Conservation (phyloP, 2,329 filamentous ascomycete species). For the Lasiodiplodia sp. region DNA sequence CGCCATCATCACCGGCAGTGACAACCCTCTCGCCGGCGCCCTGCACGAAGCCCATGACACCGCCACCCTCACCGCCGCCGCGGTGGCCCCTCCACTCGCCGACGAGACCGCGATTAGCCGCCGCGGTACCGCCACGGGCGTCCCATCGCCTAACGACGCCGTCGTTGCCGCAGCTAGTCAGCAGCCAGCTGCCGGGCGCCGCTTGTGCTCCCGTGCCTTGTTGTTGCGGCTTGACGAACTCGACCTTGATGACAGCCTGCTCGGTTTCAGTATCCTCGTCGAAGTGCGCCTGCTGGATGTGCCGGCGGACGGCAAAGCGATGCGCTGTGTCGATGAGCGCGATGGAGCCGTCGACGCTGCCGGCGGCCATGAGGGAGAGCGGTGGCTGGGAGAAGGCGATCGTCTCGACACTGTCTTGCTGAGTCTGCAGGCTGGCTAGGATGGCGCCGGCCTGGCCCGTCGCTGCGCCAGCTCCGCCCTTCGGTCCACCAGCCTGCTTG, state of each 20-base stretch:
- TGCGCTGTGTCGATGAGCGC: slow-evolving; percentile 86
- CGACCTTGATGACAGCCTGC: slow-evolving; percentile 90
- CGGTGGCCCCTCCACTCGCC: slow-evolving; percentile 92
- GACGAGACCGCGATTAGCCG: slow-evolving; percentile 72
- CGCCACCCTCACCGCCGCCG: slow-evolving; percentile 83
- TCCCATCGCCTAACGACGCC: slow-evolving; percentile 93
- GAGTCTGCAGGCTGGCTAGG: slow-evolving; percentile 81
- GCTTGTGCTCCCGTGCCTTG: slow-evolving; percentile 34
- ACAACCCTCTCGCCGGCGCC: slow-evolving; percentile 62
- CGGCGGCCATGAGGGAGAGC: slow-evolving; percentile 66
- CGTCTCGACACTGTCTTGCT: slow-evolving; percentile 82
- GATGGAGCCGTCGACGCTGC: slow-evolving; percentile 73
- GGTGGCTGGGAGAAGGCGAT: slow-evolving; percentile 69
- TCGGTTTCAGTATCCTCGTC: slow-evolving; percentile 65
- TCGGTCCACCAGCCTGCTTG: slow-evolving; percentile 52
- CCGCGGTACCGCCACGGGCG: slow-evolving; percentile 70
- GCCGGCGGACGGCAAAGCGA: slow-evolving; percentile 83
- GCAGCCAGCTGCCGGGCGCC: slow-evolving; percentile 63
- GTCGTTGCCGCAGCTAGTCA: slow-evolving; percentile 92
- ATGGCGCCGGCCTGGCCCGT: slow-evolving; percentile 71
- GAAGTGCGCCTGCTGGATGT: slow-evolving; percentile 83
- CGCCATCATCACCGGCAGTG: slow-evolving; percentile 88
- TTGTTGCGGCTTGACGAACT: slow-evolving; percentile 69
- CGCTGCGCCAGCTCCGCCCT: slow-evolving; percentile 37
- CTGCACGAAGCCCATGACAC: slow-evolving; percentile 87